Evolutionary conservation across 106 monocot species (phyloP), one percentile per base, ranked within the genome.

Genomic region (Acorus gramineus): DNA sequence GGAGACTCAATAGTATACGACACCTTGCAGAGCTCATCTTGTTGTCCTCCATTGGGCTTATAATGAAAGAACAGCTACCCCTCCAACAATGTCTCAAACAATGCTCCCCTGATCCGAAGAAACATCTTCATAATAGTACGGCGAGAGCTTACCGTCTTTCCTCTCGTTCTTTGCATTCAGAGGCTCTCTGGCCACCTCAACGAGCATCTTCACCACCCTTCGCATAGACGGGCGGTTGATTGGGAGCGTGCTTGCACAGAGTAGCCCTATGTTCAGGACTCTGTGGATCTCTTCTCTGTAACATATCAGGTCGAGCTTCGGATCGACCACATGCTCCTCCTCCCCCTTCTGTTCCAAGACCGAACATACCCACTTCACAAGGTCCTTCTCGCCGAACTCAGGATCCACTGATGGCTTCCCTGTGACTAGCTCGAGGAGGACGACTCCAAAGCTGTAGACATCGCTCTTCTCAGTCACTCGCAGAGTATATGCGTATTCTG

Each of bases 201-300:
- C 67, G 55, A 85, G 75, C 88, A 93, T 80, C 77, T 93, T 93
- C 11, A 85, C 88, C 0, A 88, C 85, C 57, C 76, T 80, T 9
- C 82, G 69, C 93, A 93, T 93, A 0, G 84, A 71, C 0, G 93
- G 93, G 1, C 93, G 76, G 70, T 85, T 93, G 70, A 93, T 93
- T 1, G 88, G 93, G 8, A 88, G 82, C 11, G 77, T 52, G 73
- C 78, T 85, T 28, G 93, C 70, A 71, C 93, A 93, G 14, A 79
- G 80, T 0, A 93, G 72, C 6, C 82, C 88, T 14, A 93, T 78
- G 48, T 81, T 66, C 51, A 93, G 78, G 7, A 93, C 82, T 63
- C 64, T 76, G 28, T 14, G 49, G 50, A 84, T 85, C 71, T 92
- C 82, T 14, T 80, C 80, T 46, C 57, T 75, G 75, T 42, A 69